These are phyloP conservation scores for Dendrobium officinale DNA, from an alignment of 106 monocot species.

Conservation along the genomic window DNA sequence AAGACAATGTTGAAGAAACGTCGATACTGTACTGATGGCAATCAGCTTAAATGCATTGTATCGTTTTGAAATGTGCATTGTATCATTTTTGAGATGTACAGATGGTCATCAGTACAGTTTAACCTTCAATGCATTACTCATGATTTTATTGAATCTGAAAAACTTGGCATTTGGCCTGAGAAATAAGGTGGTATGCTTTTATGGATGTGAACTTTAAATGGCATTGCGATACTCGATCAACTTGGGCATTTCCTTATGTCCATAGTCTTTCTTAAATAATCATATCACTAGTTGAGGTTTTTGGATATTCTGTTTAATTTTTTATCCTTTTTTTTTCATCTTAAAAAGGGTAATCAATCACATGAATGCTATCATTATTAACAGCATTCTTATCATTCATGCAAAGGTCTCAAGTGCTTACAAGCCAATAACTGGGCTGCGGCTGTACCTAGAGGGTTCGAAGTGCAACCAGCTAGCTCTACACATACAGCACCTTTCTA, in stretches of 20 bases:
- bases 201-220: background rate
- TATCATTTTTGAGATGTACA: too few species aligned
- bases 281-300: too few species aligned
- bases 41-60: too few species aligned
- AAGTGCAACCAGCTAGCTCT: conserved; percentile 82
- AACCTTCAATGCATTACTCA: too few species aligned
- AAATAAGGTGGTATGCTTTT: too few species aligned
- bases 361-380: background rate
- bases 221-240: background rate
- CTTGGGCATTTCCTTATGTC: background rate
- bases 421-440: conserved; percentile 70
- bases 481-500: conserved; percentile 86
- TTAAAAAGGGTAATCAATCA: background rate
- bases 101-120: too few species aligned
- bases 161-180: too few species aligned
- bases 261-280: too few species aligned
- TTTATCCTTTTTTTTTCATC: background rate
- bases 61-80: too few species aligned
- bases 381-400: background rate
- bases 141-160: too few species aligned
- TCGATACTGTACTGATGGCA: too few species aligned
- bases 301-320: background rate
- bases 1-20: too few species aligned
- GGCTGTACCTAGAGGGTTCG: conserved; percentile 77
- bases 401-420: conserved; percentile 49